These are phyloP conservation scores for Penicillium nordicum DNA, from an alignment of 2,329 filamentous ascomycete genomes.

Conservation along the genomic window DNA sequence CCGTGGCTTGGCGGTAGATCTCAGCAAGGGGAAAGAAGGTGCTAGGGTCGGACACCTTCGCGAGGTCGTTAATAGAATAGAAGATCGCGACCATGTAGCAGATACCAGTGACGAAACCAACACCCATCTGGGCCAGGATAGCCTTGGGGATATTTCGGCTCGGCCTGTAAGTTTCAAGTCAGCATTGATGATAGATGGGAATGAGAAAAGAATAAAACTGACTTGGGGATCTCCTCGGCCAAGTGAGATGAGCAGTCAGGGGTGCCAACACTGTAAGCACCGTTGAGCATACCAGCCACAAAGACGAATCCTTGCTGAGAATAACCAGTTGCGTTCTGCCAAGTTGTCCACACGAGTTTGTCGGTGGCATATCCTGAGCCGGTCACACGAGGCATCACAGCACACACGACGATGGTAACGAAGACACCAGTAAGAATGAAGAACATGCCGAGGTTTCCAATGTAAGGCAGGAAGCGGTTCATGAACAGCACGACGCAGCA, in stretches of 20 bases:
- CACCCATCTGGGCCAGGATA: conserved; percentile 47
- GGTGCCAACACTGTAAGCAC: conserved; percentile 64
- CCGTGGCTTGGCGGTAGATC: conserved; percentile 50
- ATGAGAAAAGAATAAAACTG: not conserved
- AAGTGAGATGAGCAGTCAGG: conserved; percentile 64
- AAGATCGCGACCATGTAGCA: conserved; percentile 51
- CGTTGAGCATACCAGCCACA: conserved; percentile 64
- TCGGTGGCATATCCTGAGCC: conserved; percentile 46
- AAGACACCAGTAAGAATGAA: conserved; percentile 54
- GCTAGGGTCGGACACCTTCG: conserved; percentile 12
- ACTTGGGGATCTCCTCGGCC: conserved; percentile 60
- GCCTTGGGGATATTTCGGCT: conserved; percentile 50
- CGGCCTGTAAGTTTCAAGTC: conserved; percentile 23
- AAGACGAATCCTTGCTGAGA: conserved; percentile 60
- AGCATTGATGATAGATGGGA: conserved; percentile 4
- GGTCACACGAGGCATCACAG: conserved; percentile 52
- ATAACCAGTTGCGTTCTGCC: conserved; percentile 49
- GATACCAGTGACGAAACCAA: conserved; percentile 48
- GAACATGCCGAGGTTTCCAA: conserved; percentile 56
- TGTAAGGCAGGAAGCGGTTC: conserved; percentile 51
- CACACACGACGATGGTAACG: conserved; percentile 53
- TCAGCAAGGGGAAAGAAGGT: conserved; percentile 49
- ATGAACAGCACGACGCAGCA: conserved; percentile 54
- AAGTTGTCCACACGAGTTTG: conserved; percentile 54
- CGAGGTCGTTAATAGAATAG: conserved; percentile 48